Base-by-base conservation (phyloP, 2,329 filamentous ascomycete genomes). In the Aspergillus transmontanensis region DNA sequence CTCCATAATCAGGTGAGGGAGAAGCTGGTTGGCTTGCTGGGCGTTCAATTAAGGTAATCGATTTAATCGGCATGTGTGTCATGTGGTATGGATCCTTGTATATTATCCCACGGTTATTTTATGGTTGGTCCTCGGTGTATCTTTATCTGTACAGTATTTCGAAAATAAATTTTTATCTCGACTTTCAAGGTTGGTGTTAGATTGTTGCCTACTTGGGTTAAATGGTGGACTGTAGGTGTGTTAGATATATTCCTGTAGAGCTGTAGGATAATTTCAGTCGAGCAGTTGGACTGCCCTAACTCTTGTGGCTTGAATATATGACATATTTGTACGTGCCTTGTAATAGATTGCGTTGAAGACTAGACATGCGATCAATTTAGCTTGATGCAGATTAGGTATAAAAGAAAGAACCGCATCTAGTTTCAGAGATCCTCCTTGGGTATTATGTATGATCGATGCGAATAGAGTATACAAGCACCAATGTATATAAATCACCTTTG, bases 21-120 rank as follows among this genome's bases (percentile, higher is more conserved):
- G 65, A 84, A 86, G 67, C 80, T 98, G 66, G 89, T 91, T 3
- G 80, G 85, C 64, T 87, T 87, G 69, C 81, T 96, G 63, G 91
- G 91, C 0, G 92, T 98, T 23, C 91, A 96, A 79, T 81, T 96
- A 71, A 85, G 92, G 76, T 93, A 69, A 65, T 46, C 45, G 23
- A 26, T 21, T 30, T n/a, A 26, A 21, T 51, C 51, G 51, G 14
- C 28, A 28, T 41, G 28, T 41, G n/a, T n/a, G 26, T 16, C 34
- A 55, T 46, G 14, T 56, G 51, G 26, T 39, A 12, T 26, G 56
- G 39, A 43, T 63, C 54, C n/a, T 30, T 57, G 28, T 64, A 62
- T 46, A 58, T 28, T 61, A 54, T 57, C 46, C 26, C 21, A 19
- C 45, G 11, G 23, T 19, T 48, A 28, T 16, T 28, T 48, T 16